Percentiles rank a stretch among this genome's conserved stretches.
Conservation (phyloP, 352 stramenopile genomes). For the Globisporangium spiculum region DNA sequence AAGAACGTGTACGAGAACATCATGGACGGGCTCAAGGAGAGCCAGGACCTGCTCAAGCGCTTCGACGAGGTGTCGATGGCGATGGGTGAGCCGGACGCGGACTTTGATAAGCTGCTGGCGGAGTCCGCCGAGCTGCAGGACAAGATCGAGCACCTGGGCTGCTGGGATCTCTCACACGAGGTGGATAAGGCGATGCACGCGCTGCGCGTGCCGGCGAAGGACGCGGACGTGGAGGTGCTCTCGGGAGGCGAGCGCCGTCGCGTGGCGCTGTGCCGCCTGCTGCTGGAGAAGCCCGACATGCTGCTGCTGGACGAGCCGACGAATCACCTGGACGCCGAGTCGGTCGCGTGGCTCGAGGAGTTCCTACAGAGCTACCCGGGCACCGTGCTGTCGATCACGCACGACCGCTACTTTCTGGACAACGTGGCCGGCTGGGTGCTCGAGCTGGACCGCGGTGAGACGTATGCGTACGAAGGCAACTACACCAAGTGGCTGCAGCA, state of each 20-base stretch:
- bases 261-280: conserved; percentile 93
- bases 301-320: conserved; percentile 97
- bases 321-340: conserved; percentile 98
- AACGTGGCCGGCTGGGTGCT: conserved; percentile 98
- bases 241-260: conserved; percentile 94
- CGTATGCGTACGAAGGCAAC: conserved; percentile 98
- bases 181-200: conserved; percentile 84
- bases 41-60: conserved; percentile 63
- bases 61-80: conserved; percentile 88
- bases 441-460: conserved; percentile 95
- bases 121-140: conserved; percentile 87
- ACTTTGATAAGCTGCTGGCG: conserved; percentile 83
- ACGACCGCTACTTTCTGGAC: conserved; percentile 99
- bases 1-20: conserved; percentile 92
- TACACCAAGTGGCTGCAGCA: conserved; percentile 97
- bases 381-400: conserved; percentile 97
- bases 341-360: conserved; percentile 96
- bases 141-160: conserved; percentile 81
- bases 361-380: conserved; percentile 95
- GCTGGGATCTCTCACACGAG: conserved; percentile 80
- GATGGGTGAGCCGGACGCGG: conserved; percentile 89
- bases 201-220: conserved; percentile 62
- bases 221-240: conserved; percentile 69
- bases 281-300: conserved; percentile 96
- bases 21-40: conserved; percentile 85